Conservation (phyloP, 1,284 basidiomycete species). For the Cystobasidium slooffiae region DNA sequence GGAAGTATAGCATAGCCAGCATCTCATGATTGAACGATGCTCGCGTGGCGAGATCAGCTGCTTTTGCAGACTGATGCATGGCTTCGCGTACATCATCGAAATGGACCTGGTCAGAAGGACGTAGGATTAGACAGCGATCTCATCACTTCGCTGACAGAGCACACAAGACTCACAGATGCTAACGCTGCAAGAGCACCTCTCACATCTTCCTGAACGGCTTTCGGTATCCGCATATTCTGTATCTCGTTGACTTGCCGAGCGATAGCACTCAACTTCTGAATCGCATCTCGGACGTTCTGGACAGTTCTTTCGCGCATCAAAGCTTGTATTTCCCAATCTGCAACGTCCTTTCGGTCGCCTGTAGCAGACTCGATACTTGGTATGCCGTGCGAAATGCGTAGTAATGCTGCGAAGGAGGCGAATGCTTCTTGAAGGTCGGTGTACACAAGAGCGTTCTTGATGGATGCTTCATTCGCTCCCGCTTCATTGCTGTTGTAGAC, state of each 20-base stretch:
- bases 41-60: conserved; percentile 64
- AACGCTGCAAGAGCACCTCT: conserved; percentile 70
- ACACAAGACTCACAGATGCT: conserved; percentile 64
- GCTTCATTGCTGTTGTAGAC: conserved; percentile 61
- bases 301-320: conserved; percentile 71
- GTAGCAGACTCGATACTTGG: conserved; percentile 60
- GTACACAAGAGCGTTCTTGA: conserved; percentile 50
- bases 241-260: conserved; percentile 80
- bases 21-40: conserved; percentile 98
- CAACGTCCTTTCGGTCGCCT: neutral
- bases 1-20: conserved; percentile 94
- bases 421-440: conserved; percentile 66
- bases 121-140: neutral
- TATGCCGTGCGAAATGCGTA: conserved; percentile 77
- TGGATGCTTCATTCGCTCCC: conserved; percentile 46
- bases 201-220: conserved; percentile 74
- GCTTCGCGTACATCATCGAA: conserved; percentile 2
- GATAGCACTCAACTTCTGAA: conserved; percentile 78
- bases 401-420: conserved; percentile 72
- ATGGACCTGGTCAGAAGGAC: neutral
- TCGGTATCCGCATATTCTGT: conserved; percentile 83
- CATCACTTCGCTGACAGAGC: neutral
- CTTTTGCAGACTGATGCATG: conserved; percentile 33
- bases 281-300: conserved; percentile 71
- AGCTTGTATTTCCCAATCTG: conserved; percentile 76